phyloP scores from a whole-genome alignment of 148 eudicot genomes.

The Gaultheria prostrata region DNA sequence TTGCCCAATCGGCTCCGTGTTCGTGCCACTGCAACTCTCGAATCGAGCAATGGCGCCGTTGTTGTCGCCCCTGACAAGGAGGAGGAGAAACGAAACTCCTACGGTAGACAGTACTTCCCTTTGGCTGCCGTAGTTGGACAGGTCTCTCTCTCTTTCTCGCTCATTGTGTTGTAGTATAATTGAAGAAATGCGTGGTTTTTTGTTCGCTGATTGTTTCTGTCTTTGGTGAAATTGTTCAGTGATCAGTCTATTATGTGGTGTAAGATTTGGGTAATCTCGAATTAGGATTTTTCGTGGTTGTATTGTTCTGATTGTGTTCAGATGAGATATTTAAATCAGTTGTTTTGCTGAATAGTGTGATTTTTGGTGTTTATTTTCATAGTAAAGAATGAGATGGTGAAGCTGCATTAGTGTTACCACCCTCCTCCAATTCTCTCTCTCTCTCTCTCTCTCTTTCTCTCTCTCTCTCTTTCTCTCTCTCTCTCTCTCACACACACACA shows the following conservation, averaged over 20 bases:
- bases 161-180: background rate
- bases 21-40: conserved; percentile 59
- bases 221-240: background rate
- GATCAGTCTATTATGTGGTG: background rate
- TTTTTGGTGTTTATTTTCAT: too few relatives aligned
- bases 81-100: conserved; percentile 9
- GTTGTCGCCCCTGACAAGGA: conserved; percentile 25
- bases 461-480: too few relatives aligned
- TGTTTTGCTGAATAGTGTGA: too few relatives aligned
- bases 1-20: conserved; percentile 22
- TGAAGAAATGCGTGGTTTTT: background rate
- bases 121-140: conserved; percentile 96
- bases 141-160: conserved; percentile 34
- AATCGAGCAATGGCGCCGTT: conserved; percentile 69
- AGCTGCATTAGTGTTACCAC: too few relatives aligned
- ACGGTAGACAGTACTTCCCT: conserved; percentile 61
- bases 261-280: background rate
- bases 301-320: background rate
- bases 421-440: too few relatives aligned
- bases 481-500: too few relatives aligned
- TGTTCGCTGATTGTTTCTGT: background rate
- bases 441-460: too few relatives aligned
- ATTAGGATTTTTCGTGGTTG: background rate
- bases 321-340: background rate
- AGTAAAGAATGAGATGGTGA: too few relatives aligned